Base-by-base conservation (phyloP, 2,329 filamentous ascomycete species). In the Talaromyces sp. region DNA sequence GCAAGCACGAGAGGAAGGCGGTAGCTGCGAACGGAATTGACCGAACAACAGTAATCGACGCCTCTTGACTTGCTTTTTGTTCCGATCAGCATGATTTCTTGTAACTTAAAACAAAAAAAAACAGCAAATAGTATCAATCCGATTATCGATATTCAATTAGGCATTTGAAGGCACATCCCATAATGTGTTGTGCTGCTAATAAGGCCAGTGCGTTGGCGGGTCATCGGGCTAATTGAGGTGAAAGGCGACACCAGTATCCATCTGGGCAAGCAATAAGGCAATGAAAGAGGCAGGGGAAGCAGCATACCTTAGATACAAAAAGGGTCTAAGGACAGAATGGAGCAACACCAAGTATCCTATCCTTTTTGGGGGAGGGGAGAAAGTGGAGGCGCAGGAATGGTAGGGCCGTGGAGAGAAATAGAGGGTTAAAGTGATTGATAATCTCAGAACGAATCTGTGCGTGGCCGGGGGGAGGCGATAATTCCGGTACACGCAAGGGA, bases 381-480 rank as follows among this genome's bases (percentile, higher is more conserved):
- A 68, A 73, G 73, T 73, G 73, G 73, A 74, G 73, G 72, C 69
- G 58, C 67, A 70, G 65, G 70, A 73, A 72, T 57, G 70, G 69
- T 65, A 68, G 68, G 66, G 58, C 62, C 70, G 70, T 70, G 69
- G 71, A 71, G 68, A 68, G 68, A 63, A 60, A 31, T 17, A 52
- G 64, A 62, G 58, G 45, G 49, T 59, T 43, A 50, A 35, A 39
- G 50, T 59, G 52, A 52, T 22, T 31, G 50, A 47, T 39, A 56
- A 65, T 45, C 39, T 54, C 57, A 52, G 62, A 10, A 35, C 47
- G 31, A 11, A 43, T 58, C 35, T 43, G 56, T 54, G 50, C 33
- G 52, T 56, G 50, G 10, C 52, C n/a, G 33, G 33, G 52, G 49
- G 49, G 31, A 25, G 43, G 33, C 59, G 19, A 61, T 17, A 57